Conservation (phyloP, 495 filamentous ascomycete species). For the Podospora bellae-mahoneyi region DNA sequence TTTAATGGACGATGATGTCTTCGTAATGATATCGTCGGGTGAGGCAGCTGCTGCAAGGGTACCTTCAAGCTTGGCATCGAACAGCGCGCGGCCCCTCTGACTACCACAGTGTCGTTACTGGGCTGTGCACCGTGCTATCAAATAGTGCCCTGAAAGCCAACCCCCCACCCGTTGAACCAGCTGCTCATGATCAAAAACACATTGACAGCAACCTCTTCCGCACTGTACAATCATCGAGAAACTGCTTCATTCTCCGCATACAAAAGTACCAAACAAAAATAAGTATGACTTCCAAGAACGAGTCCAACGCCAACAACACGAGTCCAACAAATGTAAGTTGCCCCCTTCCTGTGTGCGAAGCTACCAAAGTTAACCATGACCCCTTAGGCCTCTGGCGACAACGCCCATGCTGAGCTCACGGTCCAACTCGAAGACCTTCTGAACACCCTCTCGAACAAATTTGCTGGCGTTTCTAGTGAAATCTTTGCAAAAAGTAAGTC, state of each 20-base stretch:
- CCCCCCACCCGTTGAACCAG: neutral
- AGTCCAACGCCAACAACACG: constrained; percentile 30
- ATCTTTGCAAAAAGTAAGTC: constrained; percentile 82
- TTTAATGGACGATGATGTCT: neutral
- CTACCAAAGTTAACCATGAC: neutral
- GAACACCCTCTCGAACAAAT: constrained; percentile 78
- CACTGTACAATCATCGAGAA: neutral
- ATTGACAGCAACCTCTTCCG: neutral
- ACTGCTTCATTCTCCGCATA: neutral
- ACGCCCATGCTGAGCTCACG: constrained; percentile 58
- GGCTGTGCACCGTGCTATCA: neutral
- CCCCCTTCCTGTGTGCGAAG: neutral
- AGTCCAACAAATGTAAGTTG: constrained; percentile 31
- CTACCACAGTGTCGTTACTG: neutral
- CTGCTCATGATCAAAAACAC: neutral
- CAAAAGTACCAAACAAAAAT: neutral
- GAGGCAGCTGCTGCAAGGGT: neutral
- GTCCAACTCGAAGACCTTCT: constrained; percentile 81
- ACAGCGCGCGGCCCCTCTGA: neutral
- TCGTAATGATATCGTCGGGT: neutral
- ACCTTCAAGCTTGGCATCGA: neutral
- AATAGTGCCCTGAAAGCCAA: neutral
- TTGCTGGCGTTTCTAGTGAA: constrained; percentile 73
- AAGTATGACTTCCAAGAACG: constrained; percentile 33
- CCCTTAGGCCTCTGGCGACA: constrained; percentile 23